These are phyloP conservation scores for Xylariaceae sp. DNA, from an alignment of 2,329 filamentous ascomycete genomes.

Conservation along the genomic window DNA sequence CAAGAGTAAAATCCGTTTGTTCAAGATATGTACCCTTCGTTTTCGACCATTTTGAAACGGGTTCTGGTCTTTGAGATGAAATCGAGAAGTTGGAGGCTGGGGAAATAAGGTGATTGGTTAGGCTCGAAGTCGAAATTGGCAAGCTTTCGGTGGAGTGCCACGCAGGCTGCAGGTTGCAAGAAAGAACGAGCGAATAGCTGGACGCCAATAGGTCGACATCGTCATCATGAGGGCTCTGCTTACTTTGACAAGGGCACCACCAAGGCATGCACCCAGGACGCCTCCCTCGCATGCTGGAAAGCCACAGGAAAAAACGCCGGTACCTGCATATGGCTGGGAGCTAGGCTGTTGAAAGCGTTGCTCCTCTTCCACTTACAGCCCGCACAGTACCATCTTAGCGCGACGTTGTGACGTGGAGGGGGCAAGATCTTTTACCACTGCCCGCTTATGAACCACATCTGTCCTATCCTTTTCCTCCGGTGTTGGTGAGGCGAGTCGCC, in stretches of 20 bases:
- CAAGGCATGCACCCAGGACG: conserved; percentile 17
- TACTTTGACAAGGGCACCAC: conserved; percentile 12
- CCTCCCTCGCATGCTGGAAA: conserved; percentile 4
- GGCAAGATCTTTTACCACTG: background rate
- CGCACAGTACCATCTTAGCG: conserved; percentile 10
- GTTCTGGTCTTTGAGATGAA: no score
- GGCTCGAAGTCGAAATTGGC: no score
- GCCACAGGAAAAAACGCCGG: conserved; percentile 28
- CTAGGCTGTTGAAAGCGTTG: conserved; percentile 6
- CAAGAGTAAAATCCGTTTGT: no score
- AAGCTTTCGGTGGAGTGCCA: conserved; percentile 4
- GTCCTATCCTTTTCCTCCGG: no score
- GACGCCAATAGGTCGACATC: conserved; percentile 5
- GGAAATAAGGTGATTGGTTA: no score
- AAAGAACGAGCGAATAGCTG: conserved; percentile 11
- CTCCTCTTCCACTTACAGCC: conserved; percentile 11
- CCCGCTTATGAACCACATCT: no score
- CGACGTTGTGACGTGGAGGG: conserved; percentile 22
- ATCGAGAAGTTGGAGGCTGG: no score
- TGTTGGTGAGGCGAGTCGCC: no score
- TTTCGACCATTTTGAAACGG: no score
- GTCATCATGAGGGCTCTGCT: conserved; percentile 19
- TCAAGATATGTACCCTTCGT: no score
- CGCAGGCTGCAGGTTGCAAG: conserved; percentile 4
- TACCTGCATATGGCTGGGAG: conserved; percentile 36